Base-by-base conservation (phyloP, 2,329 filamentous ascomycete genomes). In the Penicillium sp. region DNA sequence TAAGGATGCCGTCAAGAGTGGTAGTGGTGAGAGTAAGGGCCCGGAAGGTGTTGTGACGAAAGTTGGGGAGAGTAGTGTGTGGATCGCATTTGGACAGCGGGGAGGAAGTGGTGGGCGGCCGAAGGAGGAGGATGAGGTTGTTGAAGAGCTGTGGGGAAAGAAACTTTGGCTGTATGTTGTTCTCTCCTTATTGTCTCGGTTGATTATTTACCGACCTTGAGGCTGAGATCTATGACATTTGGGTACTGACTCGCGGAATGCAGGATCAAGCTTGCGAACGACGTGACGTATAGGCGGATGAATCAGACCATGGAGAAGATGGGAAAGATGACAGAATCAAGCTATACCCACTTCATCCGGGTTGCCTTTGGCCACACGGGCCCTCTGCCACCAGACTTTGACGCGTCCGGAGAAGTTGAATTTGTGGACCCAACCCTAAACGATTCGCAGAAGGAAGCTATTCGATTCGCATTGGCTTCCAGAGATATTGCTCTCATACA, bases 401-500 rank as follows among this genome's bases (percentile, higher is more conserved):
- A 81, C 23, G 75, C 76, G 1, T 68, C 78, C 2, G 78, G 78
- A 44, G 72, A 81, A 1, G 68, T 88, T 3, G 77, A 83, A 35
- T 88, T 87, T 76, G 75, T 80, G 8, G 85, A 88, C 70, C 78
- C 83, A 2, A 81, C 77, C 1, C 73, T 90, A 19, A 89, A 90
- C 58, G 81, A 85, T 56, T 88, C 85, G 15, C 87, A 90, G 67
- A 84, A 86, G 69, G 84, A 88, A 64, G 87, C 87, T 1, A 84
- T 90, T 63, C 80, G 87, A n/a, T 99, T 98, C 73, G 93, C 94
- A 0, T 80, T 99, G 58, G 90, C 89, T 7, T 90, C 91, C 1
- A 84, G 84, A 57, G 93, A 97, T 71, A 85, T 98, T 30, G 91
- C 92, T 2, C 82, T 97, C 62, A 97, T 99, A 58, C 95, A 99